Evolutionary conservation across 345 rosid species (phyloP).

Genomic region (Ricinus communis): DNA sequence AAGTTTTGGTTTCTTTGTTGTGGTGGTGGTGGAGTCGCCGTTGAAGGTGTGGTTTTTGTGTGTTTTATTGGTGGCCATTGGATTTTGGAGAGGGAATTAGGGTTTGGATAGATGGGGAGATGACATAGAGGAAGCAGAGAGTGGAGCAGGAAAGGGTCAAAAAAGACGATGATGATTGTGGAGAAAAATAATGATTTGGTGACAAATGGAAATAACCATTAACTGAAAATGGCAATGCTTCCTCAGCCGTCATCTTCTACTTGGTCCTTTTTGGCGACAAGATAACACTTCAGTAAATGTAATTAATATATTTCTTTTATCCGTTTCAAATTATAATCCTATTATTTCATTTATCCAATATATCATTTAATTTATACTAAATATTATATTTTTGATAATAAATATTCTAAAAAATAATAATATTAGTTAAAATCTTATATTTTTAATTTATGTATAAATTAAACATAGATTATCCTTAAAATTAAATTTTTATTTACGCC

Average conservation of each 20-base stretch:
- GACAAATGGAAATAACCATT: slow-evolving; percentile 16
- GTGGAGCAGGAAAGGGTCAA: background rate
- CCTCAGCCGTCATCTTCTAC: background rate
- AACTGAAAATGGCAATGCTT: background rate
- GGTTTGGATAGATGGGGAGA: too few relatives aligned
- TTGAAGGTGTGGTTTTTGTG: slow-evolving; percentile 23
- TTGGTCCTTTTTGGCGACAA: background rate
- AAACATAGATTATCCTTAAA: too few relatives aligned
- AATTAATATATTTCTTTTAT: too few relatives aligned
- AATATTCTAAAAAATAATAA: too few relatives aligned
- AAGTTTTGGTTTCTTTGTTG: slow-evolving; percentile 41
- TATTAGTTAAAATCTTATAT: too few relatives aligned
- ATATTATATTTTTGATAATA: too few relatives aligned
- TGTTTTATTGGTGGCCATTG: slow-evolving; percentile 27
- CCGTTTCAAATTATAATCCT: background rate
- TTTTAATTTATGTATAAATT: too few relatives aligned
- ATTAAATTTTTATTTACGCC: too few relatives aligned
- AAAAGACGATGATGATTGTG: background rate
- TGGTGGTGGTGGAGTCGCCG: slow-evolving; percentile 24
- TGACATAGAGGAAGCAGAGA: too few relatives aligned
- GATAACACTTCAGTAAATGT: background rate
- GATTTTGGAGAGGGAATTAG: background rate
- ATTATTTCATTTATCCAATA: too few relatives aligned
- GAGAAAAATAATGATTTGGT: slow-evolving; percentile 7
- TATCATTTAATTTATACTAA: too few relatives aligned